Conservation (phyloP, 805 yeast species). For the Candida coquimbonensis region DNA sequence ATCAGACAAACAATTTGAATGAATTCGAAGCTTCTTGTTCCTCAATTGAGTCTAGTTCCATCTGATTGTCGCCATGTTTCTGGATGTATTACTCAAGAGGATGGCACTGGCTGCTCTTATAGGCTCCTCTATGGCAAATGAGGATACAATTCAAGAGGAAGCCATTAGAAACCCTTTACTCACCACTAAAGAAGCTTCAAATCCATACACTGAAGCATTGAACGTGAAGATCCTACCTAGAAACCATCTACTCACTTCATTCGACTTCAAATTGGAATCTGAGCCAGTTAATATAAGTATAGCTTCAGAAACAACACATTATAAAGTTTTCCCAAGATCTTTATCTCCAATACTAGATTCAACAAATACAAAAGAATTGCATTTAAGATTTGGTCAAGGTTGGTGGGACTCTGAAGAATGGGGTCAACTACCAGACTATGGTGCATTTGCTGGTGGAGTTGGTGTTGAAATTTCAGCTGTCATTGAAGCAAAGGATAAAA, state of each 20-base stretch:
- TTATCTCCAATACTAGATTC: conserved; percentile 68
- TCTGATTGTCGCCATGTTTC: neutral
- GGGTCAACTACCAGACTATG: conserved; percentile 76
- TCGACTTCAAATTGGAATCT: conserved; percentile 60
- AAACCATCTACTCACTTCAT: conserved; percentile 62
- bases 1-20: no score
- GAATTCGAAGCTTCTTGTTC: no score
- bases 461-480: conserved; percentile 94
- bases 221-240: conserved; percentile 65
- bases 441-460: conserved; percentile 76
- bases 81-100: neutral
- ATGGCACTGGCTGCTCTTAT: neutral
- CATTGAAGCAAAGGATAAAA: conserved; percentile 53
- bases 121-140: neutral
- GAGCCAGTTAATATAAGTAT: conserved; percentile 27
- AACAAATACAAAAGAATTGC: conserved; percentile 67
- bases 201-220: conserved; percentile 55
- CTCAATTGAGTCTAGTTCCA: no score
- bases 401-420: conserved; percentile 89
- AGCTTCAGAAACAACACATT: conserved; percentile 33
- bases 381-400: conserved; percentile 85
- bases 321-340: conserved; percentile 70
- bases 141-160: neutral
- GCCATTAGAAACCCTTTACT: conserved; percentile 1
- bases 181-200: conserved; percentile 3